Percentiles rank a stretch among this genome's conserved stretches.
phyloP scores from a whole-genome alignment of 140 eudicot species.

The Ambrosia hybrid region DNA sequence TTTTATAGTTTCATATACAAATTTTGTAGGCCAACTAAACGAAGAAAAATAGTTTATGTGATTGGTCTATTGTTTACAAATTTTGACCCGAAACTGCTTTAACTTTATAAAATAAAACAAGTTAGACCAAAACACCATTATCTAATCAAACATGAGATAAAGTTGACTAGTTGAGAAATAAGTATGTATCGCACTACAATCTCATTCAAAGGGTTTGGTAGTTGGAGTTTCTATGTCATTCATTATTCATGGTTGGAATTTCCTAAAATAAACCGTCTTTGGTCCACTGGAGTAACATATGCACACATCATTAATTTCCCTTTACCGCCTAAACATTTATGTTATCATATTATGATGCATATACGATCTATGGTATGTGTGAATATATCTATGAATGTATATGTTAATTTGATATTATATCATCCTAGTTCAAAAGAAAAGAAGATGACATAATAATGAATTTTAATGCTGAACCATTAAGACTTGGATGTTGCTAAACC shows the following conservation, averaged over 20 bases:
- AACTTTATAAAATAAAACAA: too few relatives aligned
- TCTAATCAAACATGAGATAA: slow-evolving; percentile 5
- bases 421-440: too few relatives aligned
- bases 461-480: too few relatives aligned
- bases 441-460: too few relatives aligned
- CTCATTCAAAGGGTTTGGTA: slow-evolving; percentile 26
- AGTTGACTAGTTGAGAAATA: slow-evolving; percentile 11
- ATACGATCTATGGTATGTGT: too few relatives aligned
- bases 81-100: not conserved
- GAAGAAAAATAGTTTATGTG: too few relatives aligned
- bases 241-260: slow-evolving; percentile 28
- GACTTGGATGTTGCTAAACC: too few relatives aligned
- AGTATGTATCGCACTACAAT: slow-evolving; percentile 14
- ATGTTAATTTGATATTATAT: too few relatives aligned
- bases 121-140: too few relatives aligned
- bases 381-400: too few relatives aligned
- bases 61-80: not conserved
- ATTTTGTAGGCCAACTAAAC: too few relatives aligned
- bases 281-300: slow-evolving; percentile 30
- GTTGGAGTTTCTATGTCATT: slow-evolving; percentile 33
- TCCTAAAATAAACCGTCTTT: slow-evolving; percentile 28
- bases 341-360: not conserved
- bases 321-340: slow-evolving; percentile 7
- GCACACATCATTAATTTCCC: slow-evolving; percentile 26
- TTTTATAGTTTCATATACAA: too few relatives aligned